Base-by-base conservation (phyloP, 306 rosid species). In the Lablab purpureus region DNA sequence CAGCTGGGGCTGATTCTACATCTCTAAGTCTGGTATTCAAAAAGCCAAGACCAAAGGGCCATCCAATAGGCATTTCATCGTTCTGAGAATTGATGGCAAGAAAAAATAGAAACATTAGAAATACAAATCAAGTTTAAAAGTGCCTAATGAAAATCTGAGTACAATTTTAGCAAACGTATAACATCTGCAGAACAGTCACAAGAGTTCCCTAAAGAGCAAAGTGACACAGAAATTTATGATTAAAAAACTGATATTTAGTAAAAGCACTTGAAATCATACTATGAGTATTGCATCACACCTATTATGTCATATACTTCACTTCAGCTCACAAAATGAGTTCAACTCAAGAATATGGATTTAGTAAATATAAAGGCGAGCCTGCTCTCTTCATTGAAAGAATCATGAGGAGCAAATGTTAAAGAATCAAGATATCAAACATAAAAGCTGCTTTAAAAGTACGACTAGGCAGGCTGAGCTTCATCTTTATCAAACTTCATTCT, bases 11-110 rank as follows among this genome's bases (percentile, higher is more conserved):
- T 72, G 91, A 81, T 66, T 86, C 91, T 43, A 52, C 73, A 47
- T 77, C 87, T 80, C 94, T 84, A 25, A 90, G 80, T 72, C 92
- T 90, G 37, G 66, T 17, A 79, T 73, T 87, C 85, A 90, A 37
- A 40, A 81, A 69, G 70, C 88, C 89, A 46, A 94, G 97, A 50
- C 98, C 98, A 0, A 94, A 87, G 4, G 97, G 98, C 98, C 98
- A 94, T 66, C 98, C 98, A 54, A 18, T 81, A 25, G 87, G 84
- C 75, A 72, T 86, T 23, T 87, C 89, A 72, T 73, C 85, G 56
- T 85, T 85, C 98, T 94, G 87, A 37, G 27, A 81, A 81, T 10
- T 43, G 32, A 32, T 37, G 19, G 12, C 28, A 71, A 22, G 43
- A 81, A 41, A 47, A 64, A 30, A 28, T 17, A 43, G 30, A n/a